phyloP scores from a whole-genome alignment of 2,329 filamentous ascomycete genomes.

The Fusarium austroafricanum region DNA sequence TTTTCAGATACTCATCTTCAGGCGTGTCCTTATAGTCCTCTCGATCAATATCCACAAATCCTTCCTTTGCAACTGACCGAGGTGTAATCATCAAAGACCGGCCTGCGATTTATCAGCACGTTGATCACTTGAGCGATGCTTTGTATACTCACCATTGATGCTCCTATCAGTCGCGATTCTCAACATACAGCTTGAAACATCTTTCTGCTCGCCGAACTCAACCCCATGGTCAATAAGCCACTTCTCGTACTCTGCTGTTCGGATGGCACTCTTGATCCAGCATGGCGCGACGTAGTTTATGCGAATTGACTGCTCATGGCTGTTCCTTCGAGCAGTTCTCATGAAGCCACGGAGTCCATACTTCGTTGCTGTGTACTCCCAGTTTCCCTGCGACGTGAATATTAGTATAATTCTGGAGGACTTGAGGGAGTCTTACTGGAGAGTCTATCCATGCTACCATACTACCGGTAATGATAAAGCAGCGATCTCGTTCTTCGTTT shows the following conservation, averaged over 20 bases:
- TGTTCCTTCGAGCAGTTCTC: slow-evolving; percentile 31
- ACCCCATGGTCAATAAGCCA: slow-evolving; percentile 54
- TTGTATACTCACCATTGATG: slow-evolving; percentile 40
- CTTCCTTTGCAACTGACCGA: slow-evolving; percentile 30
- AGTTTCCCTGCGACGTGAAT: slow-evolving; percentile 28
- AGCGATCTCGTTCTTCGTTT: slow-evolving; percentile 54
- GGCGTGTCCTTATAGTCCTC: slow-evolving; percentile 36
- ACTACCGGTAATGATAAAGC: slow-evolving; percentile 61
- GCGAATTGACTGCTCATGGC: slow-evolving; percentile 55
- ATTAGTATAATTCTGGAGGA: too few species aligned
- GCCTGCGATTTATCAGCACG: slow-evolving; percentile 9
- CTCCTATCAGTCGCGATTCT: slow-evolving; percentile 48
- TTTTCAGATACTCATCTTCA: slow-evolving; percentile 34
- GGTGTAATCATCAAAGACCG: slow-evolving; percentile 40
- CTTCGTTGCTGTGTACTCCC: slow-evolving; percentile 41
- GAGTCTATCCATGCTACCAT: slow-evolving; percentile 61
- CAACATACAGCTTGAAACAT: slow-evolving; percentile 51
- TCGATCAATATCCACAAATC: slow-evolving; percentile 37
- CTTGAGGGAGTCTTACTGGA: slow-evolving; percentile 40
- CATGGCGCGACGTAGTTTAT: slow-evolving; percentile 61
- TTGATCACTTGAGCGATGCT: fast-evolving
- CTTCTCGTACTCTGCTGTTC: slow-evolving; percentile 55
- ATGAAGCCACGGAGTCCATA: slow-evolving; percentile 34
- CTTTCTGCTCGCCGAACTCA: slow-evolving; percentile 53
- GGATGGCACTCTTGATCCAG: slow-evolving; percentile 53